Evolutionary conservation across 2,329 filamentous ascomycete genomes (phyloP), one percentile per base, ranked within the genome.

Genomic region (Clathrospora elynae): DNA sequence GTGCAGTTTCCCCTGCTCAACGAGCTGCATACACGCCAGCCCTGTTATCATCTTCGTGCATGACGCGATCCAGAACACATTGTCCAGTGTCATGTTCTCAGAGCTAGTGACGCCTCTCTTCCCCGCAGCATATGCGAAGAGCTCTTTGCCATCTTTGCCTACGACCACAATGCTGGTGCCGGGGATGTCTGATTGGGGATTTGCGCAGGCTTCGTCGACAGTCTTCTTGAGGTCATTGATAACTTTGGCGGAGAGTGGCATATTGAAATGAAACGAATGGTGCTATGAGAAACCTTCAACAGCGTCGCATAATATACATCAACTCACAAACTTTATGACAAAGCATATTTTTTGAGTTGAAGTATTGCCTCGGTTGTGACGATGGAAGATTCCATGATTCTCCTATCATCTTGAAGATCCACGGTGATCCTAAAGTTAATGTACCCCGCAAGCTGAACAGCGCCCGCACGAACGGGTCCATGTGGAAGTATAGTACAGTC

Each of bases 51-150:
- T 56, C 35, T 69, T 70, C 1, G 74, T 77, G 55, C 75, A 79
- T 2, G 73, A 75, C 5, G 76, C 76, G 11, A 80, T 76, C 75
- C 76, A 80, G 51, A 83, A 86, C 1, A 83, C 69, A 20, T 42
- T 61, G 18, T 87, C 82, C 0, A 81, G 64, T 0, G 74, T 77
- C 78, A 86, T 82, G 3, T 75, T 67, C 33, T 81, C 76, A 0
- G 67, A 51, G 6, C 59, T 61, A 12, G 57, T 57, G 3, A 66
- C 46, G 2, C 72, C 72, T 19, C 59, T 61, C 35, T 71, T 70
- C 8, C 73, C 73, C 7, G 72, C 71, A 3, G 72, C 64, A 29
- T 65, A 59, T n/a, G 72, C 65, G 35, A 66, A 68, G 4, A 76
- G 58, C 20, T 73, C 59, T 12, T 73, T 60, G 31, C 73, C 72